phyloP scores from a whole-genome alignment of 1,139 yeast genomes.

The Kurtzmaniella quercitrusa region DNA sequence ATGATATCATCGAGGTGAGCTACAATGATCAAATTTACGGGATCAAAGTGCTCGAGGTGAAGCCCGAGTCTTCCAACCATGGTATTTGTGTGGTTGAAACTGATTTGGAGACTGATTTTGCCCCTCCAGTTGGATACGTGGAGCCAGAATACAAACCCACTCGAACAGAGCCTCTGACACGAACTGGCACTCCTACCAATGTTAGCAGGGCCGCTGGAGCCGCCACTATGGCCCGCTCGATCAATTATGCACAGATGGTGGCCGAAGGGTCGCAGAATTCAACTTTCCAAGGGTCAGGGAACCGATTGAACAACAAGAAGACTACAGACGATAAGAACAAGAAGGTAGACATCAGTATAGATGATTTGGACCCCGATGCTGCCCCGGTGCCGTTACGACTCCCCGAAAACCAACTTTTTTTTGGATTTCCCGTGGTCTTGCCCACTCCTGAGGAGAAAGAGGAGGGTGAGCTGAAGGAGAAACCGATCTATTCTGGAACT shows the following conservation, averaged over 20 bases:
- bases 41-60: conserved; percentile 81
- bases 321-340: conserved; percentile 15
- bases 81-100: conserved; percentile 96
- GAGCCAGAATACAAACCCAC: conserved; percentile 67
- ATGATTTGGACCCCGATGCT: conserved; percentile 46
- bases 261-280: conserved; percentile 22
- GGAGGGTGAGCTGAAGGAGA: conserved; percentile 18
- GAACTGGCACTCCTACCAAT: conserved; percentile 25
- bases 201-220: conserved; percentile 45
- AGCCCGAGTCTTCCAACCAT: conserved; percentile 61
- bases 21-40: conserved; percentile 79
- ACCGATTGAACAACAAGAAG: conserved; percentile 66
- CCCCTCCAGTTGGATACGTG: conserved; percentile 97
- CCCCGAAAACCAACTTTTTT: conserved; percentile 84
- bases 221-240: conserved; percentile 78
- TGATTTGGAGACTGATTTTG: conserved; percentile 94
- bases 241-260: conserved; percentile 62
- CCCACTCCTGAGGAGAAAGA: conserved; percentile 48
- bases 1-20: conserved; percentile 79
- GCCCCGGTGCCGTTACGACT: conserved; percentile 69
- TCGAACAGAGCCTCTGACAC: conserved; percentile 23
- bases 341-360: conserved; percentile 21
- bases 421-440: conserved; percentile 88
- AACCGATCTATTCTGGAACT: conserved; percentile 47
- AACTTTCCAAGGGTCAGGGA: conserved; percentile 62